Base-by-base conservation (phyloP, 306 rosid genomes). In the Sicyos baderoa region DNA sequence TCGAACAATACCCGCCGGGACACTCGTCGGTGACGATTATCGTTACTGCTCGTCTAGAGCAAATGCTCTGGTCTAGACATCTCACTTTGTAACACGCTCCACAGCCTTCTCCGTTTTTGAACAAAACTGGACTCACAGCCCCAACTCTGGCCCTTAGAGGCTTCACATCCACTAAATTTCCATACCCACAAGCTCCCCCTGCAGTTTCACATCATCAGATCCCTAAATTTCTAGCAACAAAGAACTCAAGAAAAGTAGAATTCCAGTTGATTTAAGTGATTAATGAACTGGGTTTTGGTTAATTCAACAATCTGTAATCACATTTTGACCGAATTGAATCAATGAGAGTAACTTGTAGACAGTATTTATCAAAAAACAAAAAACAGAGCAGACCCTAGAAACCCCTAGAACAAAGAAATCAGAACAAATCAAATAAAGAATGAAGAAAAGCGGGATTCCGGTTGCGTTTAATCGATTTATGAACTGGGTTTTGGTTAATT, bases 141-240 rank as follows among this genome's bases (percentile, higher is more conserved):
- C 93, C 89, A 16, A 89, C 98, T 69, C 97, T 61, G 17, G 95
- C 98, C 82, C 54, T 78, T 59, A 87, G 52, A n/a, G 98, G 98
- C 89, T 45, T 89, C 82, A 84, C 88, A 57, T 89, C 91, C 84
- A 93, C 96, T 72, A 89, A 48, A 1, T 77, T 72, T 0, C 98
- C 96, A 44, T 92, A 92, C 63, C 98, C 98, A 60, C 98, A 93
- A 3, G 98, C 96, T 48, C 98, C 98, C 6, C 97, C 97, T 91
- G 60, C 71, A 68, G 9, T 25, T 71, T 27, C 0, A n/a, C 45
- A 61, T 65, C 17, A 5, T 51, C 75, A 47, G 9, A 27, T 64
- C 70, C n/a, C 18, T 12, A 2, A 40, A 62, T n/a, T 40, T 40
- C 32, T 35, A 40, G 29, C 68, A 37, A 27, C 32, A 17, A 40